A percentile compares a stretch with the other conserved stretches of the same genome.
Evolutionary conservation across 345 rosid species (phyloP).

Genomic region (Eucalyptus pumila): DNA sequence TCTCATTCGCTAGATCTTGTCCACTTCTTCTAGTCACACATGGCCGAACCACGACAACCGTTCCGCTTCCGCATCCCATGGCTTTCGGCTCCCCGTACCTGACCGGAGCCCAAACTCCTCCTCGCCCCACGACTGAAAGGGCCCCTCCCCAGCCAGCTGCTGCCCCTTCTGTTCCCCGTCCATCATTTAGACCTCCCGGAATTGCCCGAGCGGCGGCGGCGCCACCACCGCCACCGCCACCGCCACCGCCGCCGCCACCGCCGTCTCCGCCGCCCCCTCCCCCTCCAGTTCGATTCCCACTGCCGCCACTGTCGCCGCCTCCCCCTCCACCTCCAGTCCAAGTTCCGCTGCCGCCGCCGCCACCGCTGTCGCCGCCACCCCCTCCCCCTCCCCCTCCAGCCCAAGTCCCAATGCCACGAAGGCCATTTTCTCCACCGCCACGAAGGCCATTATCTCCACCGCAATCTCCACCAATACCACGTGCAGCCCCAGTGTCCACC

Average conservation of each 20-base stretch:
- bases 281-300: too few species aligned
- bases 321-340: neutral
- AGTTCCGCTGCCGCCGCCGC: neutral
- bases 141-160: conserved; percentile 10
- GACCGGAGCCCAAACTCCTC: neutral
- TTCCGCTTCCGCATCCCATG: conserved; percentile 57
- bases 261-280: neutral
- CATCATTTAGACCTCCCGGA: conserved; percentile 37
- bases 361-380: neutral
- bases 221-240: neutral
- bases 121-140: neutral
- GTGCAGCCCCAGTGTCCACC: neutral
- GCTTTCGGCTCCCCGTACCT: conserved; percentile 16
- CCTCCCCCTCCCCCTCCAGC: neutral
- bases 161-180: conserved; percentile 2
- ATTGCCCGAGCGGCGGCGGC: conserved; percentile 1
- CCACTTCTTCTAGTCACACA: neutral
- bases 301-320: neutral
- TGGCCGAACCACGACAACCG: conserved; percentile 29
- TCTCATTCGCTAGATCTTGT: neutral
- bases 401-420: conserved; percentile 3
- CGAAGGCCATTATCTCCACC: neutral
- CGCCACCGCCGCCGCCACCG: neutral
- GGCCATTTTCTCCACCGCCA: neutral
- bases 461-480: neutral